These are phyloP conservation scores for Leucaena leucocephala DNA, from an alignment of 306 rosid species.

Conservation along the genomic window DNA sequence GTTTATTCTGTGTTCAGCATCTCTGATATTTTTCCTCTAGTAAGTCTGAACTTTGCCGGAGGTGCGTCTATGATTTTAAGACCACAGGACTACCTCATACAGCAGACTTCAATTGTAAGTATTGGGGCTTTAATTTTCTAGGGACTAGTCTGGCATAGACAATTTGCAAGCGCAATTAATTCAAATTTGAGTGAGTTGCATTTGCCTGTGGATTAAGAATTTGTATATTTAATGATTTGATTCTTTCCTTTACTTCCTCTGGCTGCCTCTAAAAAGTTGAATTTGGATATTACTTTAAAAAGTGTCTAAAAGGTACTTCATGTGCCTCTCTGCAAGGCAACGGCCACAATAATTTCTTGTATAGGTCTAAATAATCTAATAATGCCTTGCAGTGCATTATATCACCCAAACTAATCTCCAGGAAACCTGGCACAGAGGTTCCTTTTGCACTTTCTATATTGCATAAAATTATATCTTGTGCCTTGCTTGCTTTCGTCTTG, in stretches of 20 bases:
- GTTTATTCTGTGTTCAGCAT: constrained; percentile 53
- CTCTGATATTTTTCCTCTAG: constrained; percentile 81
- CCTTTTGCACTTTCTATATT: background rate
- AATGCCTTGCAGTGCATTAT: constrained; percentile 3
- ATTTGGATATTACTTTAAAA: constrained; percentile 15
- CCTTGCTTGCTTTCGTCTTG: constrained; percentile 19
- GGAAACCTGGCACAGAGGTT: constrained; percentile 1
- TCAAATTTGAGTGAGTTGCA: constrained; percentile 32
- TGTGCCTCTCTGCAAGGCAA: constrained; percentile 16
- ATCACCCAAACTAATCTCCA: constrained; percentile 3
- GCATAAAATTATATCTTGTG: constrained; percentile 26
- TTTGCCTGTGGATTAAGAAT: constrained; percentile 25
- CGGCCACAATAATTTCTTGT: constrained; percentile 20
- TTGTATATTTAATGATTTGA: constrained; percentile 13
- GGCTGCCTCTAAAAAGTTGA: constrained; percentile 24
- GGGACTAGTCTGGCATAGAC: constrained; percentile 11
- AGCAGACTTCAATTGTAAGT: constrained; percentile 83
- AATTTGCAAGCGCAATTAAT: constrained; percentile 19
- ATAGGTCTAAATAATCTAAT: background rate
- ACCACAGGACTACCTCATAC: constrained; percentile 92
- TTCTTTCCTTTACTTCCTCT: constrained; percentile 20
- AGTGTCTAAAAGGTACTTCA: constrained; percentile 17
- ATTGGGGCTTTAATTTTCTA: constrained; percentile 26
- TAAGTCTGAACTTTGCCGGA: constrained; percentile 85
- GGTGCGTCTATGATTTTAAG: constrained; percentile 73